Conservation (phyloP, 257 asterid genomes). For the Handroanthus guayacan region DNA sequence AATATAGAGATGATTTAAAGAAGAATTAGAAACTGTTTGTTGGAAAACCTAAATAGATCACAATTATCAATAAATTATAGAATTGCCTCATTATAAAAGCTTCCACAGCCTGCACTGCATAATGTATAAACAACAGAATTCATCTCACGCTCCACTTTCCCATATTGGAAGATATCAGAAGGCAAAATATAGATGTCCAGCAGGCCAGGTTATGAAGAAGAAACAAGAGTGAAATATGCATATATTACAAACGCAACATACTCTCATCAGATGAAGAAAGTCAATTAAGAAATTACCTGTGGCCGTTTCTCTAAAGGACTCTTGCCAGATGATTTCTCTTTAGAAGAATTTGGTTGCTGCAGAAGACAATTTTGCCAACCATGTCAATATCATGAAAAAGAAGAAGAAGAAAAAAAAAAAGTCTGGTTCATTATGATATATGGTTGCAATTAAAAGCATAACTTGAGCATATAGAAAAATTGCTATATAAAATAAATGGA, state of each 20-base stretch:
- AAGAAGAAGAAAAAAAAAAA: background rate
- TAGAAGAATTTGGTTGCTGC: conserved; percentile 68
- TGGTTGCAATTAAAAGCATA: background rate
- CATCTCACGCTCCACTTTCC: conserved; percentile 5
- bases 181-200: background rate
- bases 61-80: background rate
- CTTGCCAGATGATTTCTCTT: conserved; percentile 55
- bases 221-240: background rate
- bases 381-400: background rate
- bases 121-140: background rate
- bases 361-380: conserved; percentile 32
- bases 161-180: background rate
- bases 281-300: conserved; percentile 48
- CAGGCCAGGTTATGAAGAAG: background rate
- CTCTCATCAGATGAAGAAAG: background rate
- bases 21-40: background rate
- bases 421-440: background rate
- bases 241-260: background rate
- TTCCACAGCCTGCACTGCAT: background rate
- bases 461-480: background rate
- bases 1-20: conserved; percentile 1
- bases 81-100: background rate
- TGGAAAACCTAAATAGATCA: conserved; percentile 2
- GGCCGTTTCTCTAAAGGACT: conserved; percentile 56
- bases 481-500: background rate